These are phyloP conservation scores for Tulasnella sp. DNA, from an alignment of 768 basidiomycete genomes.

Conservation along the genomic window DNA sequence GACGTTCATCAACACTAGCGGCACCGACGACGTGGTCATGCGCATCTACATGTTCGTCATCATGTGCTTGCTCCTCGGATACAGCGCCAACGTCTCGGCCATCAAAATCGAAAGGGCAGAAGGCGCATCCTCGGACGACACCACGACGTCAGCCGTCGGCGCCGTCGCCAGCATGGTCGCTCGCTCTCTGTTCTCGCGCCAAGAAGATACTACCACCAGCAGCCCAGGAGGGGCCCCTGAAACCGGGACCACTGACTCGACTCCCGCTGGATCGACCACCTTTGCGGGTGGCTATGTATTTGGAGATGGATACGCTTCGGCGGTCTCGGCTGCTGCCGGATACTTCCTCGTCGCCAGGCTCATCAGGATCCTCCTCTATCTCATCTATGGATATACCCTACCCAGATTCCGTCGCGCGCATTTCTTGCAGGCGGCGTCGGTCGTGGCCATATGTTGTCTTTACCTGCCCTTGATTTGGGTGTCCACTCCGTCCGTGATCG, in stretches of 20 bases:
- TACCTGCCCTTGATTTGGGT: slow-evolving; percentile 7
- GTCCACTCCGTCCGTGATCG: neutral
- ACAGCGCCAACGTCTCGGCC: slow-evolving; percentile 8
- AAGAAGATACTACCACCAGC: neutral
- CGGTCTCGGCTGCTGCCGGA: slow-evolving; percentile 1
- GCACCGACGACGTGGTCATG: slow-evolving; percentile 14
- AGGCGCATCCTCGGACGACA: neutral
- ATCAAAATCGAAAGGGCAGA: neutral
- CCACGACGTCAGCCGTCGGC: neutral
- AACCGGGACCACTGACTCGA: too few species aligned
- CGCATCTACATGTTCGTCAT: slow-evolving; percentile 10
- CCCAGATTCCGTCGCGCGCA: slow-evolving; percentile 11
- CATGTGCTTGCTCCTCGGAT: slow-evolving; percentile 7
- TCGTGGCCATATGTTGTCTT: neutral
- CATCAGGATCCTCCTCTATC: neutral
- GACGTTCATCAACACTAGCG: slow-evolving; percentile 12
- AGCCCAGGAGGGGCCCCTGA: too few species aligned
- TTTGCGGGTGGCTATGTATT: neutral
- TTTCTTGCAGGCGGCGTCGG: slow-evolving; percentile 1
- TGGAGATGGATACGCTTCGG: neutral
- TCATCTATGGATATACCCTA: neutral
- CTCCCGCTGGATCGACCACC: neutral
- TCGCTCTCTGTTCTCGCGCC: neutral
- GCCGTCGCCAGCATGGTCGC: neutral
- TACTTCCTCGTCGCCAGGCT: slow-evolving; percentile 14